Conservation (phyloP, 176 grass and related monocot genomes). For the Triticum turgidum region DNA sequence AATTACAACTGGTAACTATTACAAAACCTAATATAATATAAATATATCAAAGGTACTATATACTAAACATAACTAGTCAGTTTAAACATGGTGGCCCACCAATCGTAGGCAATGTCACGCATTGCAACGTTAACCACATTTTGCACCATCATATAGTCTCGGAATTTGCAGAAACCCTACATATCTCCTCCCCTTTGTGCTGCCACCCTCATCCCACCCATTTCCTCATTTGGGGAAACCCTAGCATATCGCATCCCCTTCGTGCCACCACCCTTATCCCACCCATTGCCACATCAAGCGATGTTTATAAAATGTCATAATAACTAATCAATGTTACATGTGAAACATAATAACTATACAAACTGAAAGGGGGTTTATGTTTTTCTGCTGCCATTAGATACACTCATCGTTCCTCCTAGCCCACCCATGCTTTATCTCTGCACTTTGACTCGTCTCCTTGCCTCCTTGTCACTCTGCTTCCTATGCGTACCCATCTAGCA, state of each 20-base stretch:
- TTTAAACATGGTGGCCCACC: background rate
- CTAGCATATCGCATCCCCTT: background rate
- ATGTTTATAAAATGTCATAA: background rate
- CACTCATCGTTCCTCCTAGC: background rate
- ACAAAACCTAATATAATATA: background rate
- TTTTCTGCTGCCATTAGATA: background rate
- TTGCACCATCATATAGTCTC: background rate
- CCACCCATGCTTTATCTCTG: background rate
- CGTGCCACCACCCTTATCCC: background rate
- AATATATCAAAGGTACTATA: background rate
- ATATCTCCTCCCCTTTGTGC: background rate
- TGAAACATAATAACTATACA: background rate
- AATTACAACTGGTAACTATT: background rate
- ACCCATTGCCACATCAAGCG: background rate
- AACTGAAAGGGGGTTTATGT: background rate
- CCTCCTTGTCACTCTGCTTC: background rate
- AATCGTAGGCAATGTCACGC: background rate
- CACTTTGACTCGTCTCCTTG: background rate
- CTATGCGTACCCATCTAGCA: background rate
- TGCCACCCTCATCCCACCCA: background rate
- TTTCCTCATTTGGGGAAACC: background rate
- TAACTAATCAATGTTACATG: background rate
- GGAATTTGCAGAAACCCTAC: background rate
- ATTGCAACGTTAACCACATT: background rate
- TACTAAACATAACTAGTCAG: background rate